Conservation (phyloP, 768 basidiomycete genomes). For the Galerina sulciceps region DNA sequence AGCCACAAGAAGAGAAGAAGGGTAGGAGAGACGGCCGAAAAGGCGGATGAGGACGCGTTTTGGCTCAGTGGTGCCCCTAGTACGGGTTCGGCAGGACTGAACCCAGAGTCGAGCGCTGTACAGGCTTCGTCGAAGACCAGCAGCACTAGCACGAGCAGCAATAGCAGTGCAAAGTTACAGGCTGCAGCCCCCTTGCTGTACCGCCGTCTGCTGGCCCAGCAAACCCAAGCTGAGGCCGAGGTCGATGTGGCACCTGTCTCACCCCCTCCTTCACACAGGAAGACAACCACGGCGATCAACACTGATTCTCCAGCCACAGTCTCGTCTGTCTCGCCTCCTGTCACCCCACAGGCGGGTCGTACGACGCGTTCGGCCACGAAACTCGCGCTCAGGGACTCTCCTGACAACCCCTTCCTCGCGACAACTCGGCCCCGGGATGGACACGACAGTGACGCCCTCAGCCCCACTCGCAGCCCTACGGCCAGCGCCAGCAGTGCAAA, state of each 20-base stretch:
- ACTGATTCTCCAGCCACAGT: neutral
- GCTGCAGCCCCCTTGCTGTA: conserved; percentile 37
- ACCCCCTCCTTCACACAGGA: conserved; percentile 68
- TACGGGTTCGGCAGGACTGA: conserved; percentile 2
- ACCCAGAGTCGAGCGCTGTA: conserved; percentile 20
- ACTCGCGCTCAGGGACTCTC: conserved; percentile 56
- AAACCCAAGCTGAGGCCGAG: conserved; percentile 22
- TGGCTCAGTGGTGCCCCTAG: conserved; percentile 40
- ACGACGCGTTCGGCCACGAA: conserved; percentile 30
- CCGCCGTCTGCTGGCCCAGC: conserved; percentile 36
- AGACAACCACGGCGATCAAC: conserved; percentile 18
- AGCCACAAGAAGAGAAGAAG: conserved; percentile 42
- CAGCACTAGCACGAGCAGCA: neutral
- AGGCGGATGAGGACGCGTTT: conserved; percentile 57
- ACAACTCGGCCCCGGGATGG: conserved; percentile 32
- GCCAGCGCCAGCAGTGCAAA: conserved; percentile 20
- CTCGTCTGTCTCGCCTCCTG: conserved; percentile 38
- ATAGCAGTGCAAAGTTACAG: conserved; percentile 12
- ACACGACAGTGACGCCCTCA: conserved; percentile 32
- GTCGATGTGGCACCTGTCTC: conserved; percentile 53
- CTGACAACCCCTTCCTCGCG: conserved; percentile 72
- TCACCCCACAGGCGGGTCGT: conserved; percentile 27
- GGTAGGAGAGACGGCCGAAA: conserved; percentile 33
- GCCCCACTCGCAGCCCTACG: conserved; percentile 23
- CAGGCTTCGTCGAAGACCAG: conserved; percentile 7